Conservation (phyloP, 2,329 filamentous ascomycete species). For the Pyricularia sp. region DNA sequence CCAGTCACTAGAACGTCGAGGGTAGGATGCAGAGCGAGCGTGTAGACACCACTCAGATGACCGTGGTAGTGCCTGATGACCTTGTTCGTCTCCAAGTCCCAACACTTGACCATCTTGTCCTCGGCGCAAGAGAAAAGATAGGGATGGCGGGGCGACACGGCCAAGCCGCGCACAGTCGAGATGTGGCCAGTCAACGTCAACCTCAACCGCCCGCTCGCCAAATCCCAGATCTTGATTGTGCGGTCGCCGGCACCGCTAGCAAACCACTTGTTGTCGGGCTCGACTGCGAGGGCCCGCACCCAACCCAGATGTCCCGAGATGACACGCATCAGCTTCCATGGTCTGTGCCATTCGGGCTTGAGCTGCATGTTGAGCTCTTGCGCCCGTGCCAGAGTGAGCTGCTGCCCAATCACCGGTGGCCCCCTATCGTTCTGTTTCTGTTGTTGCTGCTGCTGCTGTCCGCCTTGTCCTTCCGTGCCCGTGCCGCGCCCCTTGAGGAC, state of each 20-base stretch:
- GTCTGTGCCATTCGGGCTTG: conserved; percentile 90
- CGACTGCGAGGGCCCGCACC: conserved; percentile 80
- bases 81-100: conserved; percentile 99
- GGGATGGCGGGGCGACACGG: conserved; percentile 83
- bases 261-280: conserved; percentile 96
- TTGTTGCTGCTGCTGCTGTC: conserved; percentile 6
- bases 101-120: conserved; percentile 99
- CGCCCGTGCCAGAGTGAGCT: conserved; percentile 18
- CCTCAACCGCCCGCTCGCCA: conserved; percentile 72
- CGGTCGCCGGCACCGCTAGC: conserved; percentile 88
- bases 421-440: background rate
- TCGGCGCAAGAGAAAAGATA: conserved; percentile 97
- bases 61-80: conserved; percentile 97
- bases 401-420: conserved; percentile 15
- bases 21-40: conserved; percentile 81
- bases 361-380: conserved; percentile 25
- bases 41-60: conserved; percentile 91
- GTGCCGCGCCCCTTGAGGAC: conserved; percentile 20
- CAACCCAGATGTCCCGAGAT: conserved; percentile 94
- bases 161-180: conserved; percentile 80
- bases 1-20: conserved; percentile 91
- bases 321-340: conserved; percentile 97
- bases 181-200: conserved; percentile 90
- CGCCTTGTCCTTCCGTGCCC: conserved; percentile 7
- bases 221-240: conserved; percentile 97